Conservation (phyloP, 371 early-diverging fungal species). For the Thermomucor indicae-seudaticae region DNA sequence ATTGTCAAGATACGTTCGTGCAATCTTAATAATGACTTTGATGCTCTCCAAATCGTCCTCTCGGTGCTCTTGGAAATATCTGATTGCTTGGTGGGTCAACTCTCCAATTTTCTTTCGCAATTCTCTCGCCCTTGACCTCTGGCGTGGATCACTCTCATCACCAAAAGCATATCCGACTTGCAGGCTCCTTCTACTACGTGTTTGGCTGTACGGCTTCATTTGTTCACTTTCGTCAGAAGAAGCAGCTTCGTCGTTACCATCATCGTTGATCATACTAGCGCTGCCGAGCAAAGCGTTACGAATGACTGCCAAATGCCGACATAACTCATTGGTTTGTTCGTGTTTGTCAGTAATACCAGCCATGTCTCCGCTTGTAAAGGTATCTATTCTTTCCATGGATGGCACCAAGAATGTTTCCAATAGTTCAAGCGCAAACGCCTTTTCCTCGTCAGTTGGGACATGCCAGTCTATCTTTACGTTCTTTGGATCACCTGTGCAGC, state of each 20-base stretch:
- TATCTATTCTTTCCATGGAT: no score
- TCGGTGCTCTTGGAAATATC: constrained; percentile 44
- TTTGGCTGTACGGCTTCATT: no score
- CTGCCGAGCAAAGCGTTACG: constrained; percentile 54
- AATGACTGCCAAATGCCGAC: constrained; percentile 54
- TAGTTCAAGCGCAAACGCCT: constrained; percentile 63
- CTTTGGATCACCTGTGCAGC: constrained; percentile 51
- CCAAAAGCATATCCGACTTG: constrained; percentile 59
- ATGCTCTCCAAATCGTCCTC: constrained; percentile 79
- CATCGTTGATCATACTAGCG: constrained; percentile 50
- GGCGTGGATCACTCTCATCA: constrained; percentile 46
- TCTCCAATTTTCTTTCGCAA: constrained; percentile 54
- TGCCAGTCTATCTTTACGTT: constrained; percentile 73
- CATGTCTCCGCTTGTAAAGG: no score
- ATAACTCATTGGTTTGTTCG: constrained; percentile 51
- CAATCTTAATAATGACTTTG: constrained; percentile 62
- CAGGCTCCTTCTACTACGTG: no score
- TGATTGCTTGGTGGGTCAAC: constrained; percentile 49
- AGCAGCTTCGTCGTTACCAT: constrained; percentile 28
- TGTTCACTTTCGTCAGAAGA: not conserved
- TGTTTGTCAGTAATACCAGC: constrained; percentile 17
- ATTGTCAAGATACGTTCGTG: constrained; percentile 55
- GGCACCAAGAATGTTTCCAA: constrained; percentile 48
- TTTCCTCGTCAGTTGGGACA: constrained; percentile 62
- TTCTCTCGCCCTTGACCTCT: constrained; percentile 30